Percentiles rank a stretch among this genome's conserved stretches.
Conservation (phyloP, 2,329 filamentous ascomycete genomes). For the Elsinoe batatas region DNA sequence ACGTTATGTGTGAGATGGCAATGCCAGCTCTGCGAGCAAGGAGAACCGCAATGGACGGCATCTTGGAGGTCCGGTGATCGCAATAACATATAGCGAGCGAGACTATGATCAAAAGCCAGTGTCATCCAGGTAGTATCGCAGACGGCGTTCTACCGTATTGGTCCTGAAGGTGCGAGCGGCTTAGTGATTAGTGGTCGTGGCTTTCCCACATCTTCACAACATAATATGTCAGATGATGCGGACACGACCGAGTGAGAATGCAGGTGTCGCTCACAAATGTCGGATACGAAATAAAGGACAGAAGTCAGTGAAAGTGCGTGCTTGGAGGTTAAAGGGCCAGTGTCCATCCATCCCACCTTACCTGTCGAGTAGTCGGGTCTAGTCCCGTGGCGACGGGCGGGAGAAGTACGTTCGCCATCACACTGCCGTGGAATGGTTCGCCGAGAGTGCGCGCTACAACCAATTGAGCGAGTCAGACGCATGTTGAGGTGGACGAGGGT, state of each 20-base stretch:
- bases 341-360: background rate
- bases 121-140: too few relatives aligned
- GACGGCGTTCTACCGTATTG: too few relatives aligned
- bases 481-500: background rate
- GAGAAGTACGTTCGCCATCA: constrained; percentile 8
- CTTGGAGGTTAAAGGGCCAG: constrained; percentile 5
- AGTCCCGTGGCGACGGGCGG: background rate
- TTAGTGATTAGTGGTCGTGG: too few relatives aligned
- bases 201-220: too few relatives aligned
- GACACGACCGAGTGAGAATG: background rate
- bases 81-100: too few relatives aligned
- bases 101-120: too few relatives aligned
- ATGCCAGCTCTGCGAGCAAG: constrained; percentile 23
- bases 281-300: background rate
- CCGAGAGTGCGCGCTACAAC: background rate
- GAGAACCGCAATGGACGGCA: constrained; percentile 24
- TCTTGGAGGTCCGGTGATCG: constrained; percentile 12
- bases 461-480: constrained; percentile 2
- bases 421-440: constrained; percentile 7
- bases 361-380: constrained; percentile 5
- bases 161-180: too few relatives aligned
- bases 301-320: constrained; percentile 5
- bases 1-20: constrained; percentile 17
- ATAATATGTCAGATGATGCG: too few relatives aligned
- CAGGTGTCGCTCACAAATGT: background rate